A percentile compares a stretch with the other conserved stretches of the same genome.
Conservation (phyloP, 2,329 filamentous ascomycete species). For the Rutstroemia sp. region DNA sequence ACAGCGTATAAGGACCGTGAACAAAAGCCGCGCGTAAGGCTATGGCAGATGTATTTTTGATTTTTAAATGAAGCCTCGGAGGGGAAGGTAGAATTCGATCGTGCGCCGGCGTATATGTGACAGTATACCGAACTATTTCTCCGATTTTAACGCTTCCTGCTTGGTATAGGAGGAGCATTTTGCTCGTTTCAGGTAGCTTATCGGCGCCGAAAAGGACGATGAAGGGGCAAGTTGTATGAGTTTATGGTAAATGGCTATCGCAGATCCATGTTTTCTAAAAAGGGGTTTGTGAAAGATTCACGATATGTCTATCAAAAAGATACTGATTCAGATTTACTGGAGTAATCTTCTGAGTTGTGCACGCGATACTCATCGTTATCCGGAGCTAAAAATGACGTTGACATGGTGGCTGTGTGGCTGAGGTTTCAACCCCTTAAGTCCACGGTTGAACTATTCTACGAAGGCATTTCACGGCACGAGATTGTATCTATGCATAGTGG, state of each 20-base stretch:
- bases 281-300: background rate
- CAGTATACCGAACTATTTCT: slow-evolving; percentile 83
- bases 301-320: background rate
- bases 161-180: slow-evolving; percentile 88
- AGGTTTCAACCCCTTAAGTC: no score
- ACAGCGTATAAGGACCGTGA: slow-evolving; percentile 89
- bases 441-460: no score
- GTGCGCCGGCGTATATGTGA: slow-evolving; percentile 83
- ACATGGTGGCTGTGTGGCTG: no score
- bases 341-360: background rate
- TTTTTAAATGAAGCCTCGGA: slow-evolving; percentile 69
- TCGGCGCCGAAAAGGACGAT: background rate
- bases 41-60: slow-evolving; percentile 87
- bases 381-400: no score
- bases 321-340: no score
- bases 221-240: background rate
- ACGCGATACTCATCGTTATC: background rate
- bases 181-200: slow-evolving; percentile 13
- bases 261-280: background rate
- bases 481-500: no score
- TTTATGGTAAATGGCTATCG: background rate
- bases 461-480: no score
- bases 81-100: slow-evolving; percentile 89
- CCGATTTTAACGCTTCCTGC: slow-evolving; percentile 87
- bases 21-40: slow-evolving; percentile 91